A percentile compares a stretch with the other conserved stretches of the same genome.
phyloP scores from a whole-genome alignment of 768 basidiomycete genomes.

The Collybiopsis confluens region DNA sequence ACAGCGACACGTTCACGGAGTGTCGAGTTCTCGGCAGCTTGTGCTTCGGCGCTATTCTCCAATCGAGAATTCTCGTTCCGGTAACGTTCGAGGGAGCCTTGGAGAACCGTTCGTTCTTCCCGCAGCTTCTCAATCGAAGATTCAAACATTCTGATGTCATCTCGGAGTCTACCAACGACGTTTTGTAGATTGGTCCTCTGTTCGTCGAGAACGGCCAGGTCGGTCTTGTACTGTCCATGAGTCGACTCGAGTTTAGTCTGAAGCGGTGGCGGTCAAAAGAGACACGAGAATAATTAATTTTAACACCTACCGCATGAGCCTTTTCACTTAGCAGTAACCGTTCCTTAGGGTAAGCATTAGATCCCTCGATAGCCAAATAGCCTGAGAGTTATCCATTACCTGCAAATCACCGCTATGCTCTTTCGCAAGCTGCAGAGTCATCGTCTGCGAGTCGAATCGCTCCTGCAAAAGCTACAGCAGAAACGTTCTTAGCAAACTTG shows the following conservation, averaged over 20 bases:
- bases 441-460: slow-evolving; percentile 53
- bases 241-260: slow-evolving; percentile 3
- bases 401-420: slow-evolving; percentile 51
- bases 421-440: slow-evolving; percentile 49
- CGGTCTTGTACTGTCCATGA: slow-evolving; percentile 27
- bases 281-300: background rate
- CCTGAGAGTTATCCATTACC: slow-evolving; percentile 20
- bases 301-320: slow-evolving; percentile 31
- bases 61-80: background rate
- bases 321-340: slow-evolving; percentile 31
- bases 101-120: background rate
- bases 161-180: background rate
- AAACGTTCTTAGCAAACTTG: no score
- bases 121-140: slow-evolving; percentile 19
- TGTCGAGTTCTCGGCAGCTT: background rate
- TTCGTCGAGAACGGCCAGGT: slow-evolving; percentile 37
- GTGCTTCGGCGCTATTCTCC: background rate
- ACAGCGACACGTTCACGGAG: slow-evolving; percentile 2
- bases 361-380: slow-evolving; percentile 1
- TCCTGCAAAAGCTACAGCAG: slow-evolving; percentile 46
- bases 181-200: slow-evolving; percentile 29
- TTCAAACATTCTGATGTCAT: slow-evolving; percentile 14
- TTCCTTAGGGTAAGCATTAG: slow-evolving; percentile 24
- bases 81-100: background rate
- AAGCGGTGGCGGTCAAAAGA: background rate